Evolutionary conservation across 345 rosid genomes (phyloP), one percentile per base, ranked within the genome.

Genomic region (Gynandropsis gynandra): DNA sequence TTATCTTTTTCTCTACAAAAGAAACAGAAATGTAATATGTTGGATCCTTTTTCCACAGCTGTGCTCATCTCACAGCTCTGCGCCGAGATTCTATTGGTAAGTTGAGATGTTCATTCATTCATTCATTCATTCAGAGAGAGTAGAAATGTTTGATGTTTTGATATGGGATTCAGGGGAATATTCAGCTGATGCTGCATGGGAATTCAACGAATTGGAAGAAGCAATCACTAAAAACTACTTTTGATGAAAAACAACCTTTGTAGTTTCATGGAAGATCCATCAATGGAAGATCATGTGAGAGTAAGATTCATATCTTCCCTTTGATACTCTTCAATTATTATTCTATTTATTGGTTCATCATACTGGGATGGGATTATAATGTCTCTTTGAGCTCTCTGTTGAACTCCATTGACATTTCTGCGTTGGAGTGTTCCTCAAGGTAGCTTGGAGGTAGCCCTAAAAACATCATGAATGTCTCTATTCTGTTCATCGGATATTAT

Each of bases 41-140:
- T 5, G 29, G 29, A 24, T 24, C n/a, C 12, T 58, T 47, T 66
- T 33, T 13, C 50, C 65, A 67, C 86, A 92, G 98, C 64, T 92
- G 95, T 70, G 95, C 98, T 64, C 98, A 92, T 65, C 77, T 87
- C 58, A 84, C 83, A 45, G 87, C 93, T 66, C 83, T 92, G n/a
- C 77, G 89, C 38, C 80, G 98, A 79, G 98, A 87, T 73, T 92
- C 89, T 36, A 92, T 92, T 6, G 98, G 98, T 80, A 69, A 59
- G 73, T 24, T 24, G 29, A 24, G 40, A 12, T 38, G 44, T 72
- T 59, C 13, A 21, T 45, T 45, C 17, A 9, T 35, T 47, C 54
- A 29, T 52, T 48, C 17, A 19, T 18, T 35, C 54, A 54, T 44
- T n/a, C 20, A 1, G 56, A 27, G 16, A 24, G 19, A 10, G 44